Evolutionary conservation across 108 stramenopile genomes (phyloP), one percentile per base, ranked within the genome.

Genomic region (Fragilariopsis cylindrus): DNA sequence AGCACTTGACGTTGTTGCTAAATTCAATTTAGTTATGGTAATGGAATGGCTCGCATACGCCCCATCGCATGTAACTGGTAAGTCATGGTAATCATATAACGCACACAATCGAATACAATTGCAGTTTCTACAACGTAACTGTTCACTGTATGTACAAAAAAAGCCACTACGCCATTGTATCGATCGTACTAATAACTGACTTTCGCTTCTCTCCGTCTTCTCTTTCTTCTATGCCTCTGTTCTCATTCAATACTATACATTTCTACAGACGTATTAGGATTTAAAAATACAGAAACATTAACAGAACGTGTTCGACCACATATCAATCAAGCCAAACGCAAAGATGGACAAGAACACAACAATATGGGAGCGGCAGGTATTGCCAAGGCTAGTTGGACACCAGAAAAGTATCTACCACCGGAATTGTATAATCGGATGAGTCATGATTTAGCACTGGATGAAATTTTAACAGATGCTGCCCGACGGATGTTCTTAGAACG

Each of bases 31-130:
- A n/a, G 88, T 93, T 0, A 55, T 90, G 63, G 77, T 74, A 13
- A 93, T 93, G 90, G 92, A 93, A 68, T 93, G 87, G 88, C 64
- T 93, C 60, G 89, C 88, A n/a, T 93, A 93, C 70, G 85, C 88
- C 16, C 85, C 76, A 50, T 62, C 73, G 8, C 76, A 82, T 60
- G 87, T 93, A 5, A 39, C 30, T 30, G 30, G 30, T 30, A 30
- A 30, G 30, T 30, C 30, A 30, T 30, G 30, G 30, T 30, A 30
- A 30, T 30, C 30, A 30, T 30, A 2, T 30, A 2, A 30, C 2
- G 2, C 0, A 30, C 30, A 30, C 30, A 30, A 30, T 30, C 2
- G 30, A 30, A 30, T 30, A 30, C 30, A 30, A 30, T 2, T 30
- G 30, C 30, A 30, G 30, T 30, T 30, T 30, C 2, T 30, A 30